A percentile compares a stretch with the other conserved stretches of the same genome.
These are phyloP conservation scores for Citrus inodora DNA, from an alignment of 345 rosid species.

Conservation along the genomic window DNA sequence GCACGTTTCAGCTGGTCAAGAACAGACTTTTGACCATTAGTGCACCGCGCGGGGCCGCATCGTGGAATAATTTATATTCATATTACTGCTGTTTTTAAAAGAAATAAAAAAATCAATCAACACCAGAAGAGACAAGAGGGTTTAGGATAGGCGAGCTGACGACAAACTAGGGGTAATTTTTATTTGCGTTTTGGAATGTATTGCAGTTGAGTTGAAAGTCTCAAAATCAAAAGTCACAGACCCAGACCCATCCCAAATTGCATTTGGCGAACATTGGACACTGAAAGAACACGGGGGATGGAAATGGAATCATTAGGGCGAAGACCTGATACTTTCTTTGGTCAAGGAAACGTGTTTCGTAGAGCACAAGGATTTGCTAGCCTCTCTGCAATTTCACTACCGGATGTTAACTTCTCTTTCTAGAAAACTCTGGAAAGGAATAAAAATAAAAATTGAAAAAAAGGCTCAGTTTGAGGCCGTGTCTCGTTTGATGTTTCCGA, in stretches of 20 bases:
- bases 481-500: background rate
- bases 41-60: no score
- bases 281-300: background rate
- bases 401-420: background rate
- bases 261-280: no score
- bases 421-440: no score
- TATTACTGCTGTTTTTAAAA: no score
- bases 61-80: background rate
- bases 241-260: no score
- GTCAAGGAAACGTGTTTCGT: constrained; percentile 25
- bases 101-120: background rate
- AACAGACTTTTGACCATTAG: background rate
- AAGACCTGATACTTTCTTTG: constrained; percentile 2
- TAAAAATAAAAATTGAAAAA: no score
- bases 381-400: background rate
- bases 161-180: background rate
- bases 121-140: background rate
- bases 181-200: background rate
- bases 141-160: background rate
- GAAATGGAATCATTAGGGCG: background rate
- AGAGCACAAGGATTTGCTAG: background rate
- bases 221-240: background rate
- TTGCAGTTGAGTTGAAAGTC: background rate
- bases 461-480: background rate
- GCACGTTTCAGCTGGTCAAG: background rate